These are phyloP conservation scores for Corrigiola litoralis DNA, from an alignment of 179 eudicot genomes.

Conservation along the genomic window DNA sequence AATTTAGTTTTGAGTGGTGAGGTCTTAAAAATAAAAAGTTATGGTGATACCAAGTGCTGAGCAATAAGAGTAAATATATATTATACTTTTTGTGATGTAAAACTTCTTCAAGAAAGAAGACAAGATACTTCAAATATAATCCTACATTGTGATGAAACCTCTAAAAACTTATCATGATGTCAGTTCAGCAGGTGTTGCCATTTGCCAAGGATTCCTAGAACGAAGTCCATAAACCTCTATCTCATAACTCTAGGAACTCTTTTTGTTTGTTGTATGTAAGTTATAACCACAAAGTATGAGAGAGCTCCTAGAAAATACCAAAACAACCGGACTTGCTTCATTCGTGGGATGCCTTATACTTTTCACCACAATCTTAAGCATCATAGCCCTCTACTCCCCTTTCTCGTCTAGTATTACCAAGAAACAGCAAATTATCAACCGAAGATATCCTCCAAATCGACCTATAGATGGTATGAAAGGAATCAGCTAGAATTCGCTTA, in stretches of 20 bases:
- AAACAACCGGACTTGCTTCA: slow-evolving; percentile 20
- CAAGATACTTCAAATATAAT: too few species aligned
- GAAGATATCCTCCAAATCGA: too few species aligned
- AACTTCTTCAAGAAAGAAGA: too few species aligned
- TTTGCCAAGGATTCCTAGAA: background rate
- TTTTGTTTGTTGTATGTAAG: background rate
- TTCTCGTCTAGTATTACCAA: slow-evolving; percentile 4
- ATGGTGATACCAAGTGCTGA: too few species aligned
- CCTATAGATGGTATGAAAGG: too few species aligned
- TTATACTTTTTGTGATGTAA: too few species aligned
- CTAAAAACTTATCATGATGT: too few species aligned
- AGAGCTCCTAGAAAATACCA: slow-evolving; percentile 20
- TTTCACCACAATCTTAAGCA: slow-evolving; percentile 28
- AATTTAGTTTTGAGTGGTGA: too few species aligned
- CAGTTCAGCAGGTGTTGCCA: background rate
- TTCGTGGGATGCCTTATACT: slow-evolving; percentile 11
- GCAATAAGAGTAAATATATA: too few species aligned
- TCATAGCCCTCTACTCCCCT: slow-evolving; percentile 20
- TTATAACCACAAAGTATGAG: slow-evolving; percentile 14
- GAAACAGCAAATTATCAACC: background rate
- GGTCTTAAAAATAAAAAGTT: too few species aligned
- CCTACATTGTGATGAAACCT: too few species aligned
- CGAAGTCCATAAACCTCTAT: background rate
- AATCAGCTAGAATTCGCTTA: too few species aligned
- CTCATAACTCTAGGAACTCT: slow-evolving; percentile 8